Conservation (phyloP, 192 early-diverging fungal species). For the Funneliformis geosporum region DNA sequence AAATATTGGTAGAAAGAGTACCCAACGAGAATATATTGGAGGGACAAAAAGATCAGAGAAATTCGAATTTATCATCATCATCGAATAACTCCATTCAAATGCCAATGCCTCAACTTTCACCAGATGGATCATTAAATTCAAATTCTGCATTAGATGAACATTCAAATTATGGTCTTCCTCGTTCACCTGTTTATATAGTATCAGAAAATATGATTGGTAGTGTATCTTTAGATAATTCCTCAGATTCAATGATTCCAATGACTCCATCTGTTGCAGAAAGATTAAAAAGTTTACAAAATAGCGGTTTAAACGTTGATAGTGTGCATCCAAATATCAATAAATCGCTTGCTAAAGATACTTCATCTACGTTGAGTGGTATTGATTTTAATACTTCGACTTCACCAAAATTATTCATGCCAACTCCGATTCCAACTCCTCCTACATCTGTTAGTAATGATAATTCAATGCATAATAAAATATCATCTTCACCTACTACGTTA, state of each 20-base stretch:
- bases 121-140: neutral
- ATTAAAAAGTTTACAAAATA: neutral
- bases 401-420: neutral
- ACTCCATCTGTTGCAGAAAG: neutral
- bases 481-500: neutral
- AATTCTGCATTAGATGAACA: neutral
- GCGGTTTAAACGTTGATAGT: neutral
- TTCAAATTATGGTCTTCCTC: neutral
- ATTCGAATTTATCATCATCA: neutral
- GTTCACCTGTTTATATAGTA: slow-evolving; percentile 25
- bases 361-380: no score
- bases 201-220: slow-evolving; percentile 8
- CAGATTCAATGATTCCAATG: neutral
- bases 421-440: neutral
- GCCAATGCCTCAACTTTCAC: neutral
- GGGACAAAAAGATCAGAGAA: neutral
- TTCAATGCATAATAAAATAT: neutral
- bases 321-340: neutral
- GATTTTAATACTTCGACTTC: neutral
- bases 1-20: neutral
- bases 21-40: neutral
- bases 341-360: neutral
- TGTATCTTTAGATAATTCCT: neutral
- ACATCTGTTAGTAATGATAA: neutral
- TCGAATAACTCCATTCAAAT: neutral